Evolutionary conservation across 495 filamentous ascomycete genomes (phyloP).

Genomic region (Evernia prunastri): DNA sequence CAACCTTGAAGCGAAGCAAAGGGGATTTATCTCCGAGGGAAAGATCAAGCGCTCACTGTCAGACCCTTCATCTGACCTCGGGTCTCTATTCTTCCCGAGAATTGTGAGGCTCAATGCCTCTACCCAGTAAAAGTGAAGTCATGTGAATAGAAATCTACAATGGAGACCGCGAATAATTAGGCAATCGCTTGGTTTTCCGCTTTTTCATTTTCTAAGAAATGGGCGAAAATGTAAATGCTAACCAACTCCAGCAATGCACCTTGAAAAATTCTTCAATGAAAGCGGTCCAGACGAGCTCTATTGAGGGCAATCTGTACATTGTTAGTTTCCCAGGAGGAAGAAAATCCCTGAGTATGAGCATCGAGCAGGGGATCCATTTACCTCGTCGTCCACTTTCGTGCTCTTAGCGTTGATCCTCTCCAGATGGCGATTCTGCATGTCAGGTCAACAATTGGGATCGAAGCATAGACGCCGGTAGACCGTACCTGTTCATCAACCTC

Average conservation of each 20-base stretch:
- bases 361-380: background rate
- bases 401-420: constrained; percentile 67
- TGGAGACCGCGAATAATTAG: no score
- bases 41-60: no score
- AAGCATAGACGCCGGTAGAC: background rate
- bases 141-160: no score
- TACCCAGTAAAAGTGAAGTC: no score
- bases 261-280: background rate
- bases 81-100: no score
- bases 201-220: background rate
- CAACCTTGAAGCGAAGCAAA: no score
- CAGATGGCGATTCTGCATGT: constrained; percentile 67
- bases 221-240: background rate
- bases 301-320: background rate
- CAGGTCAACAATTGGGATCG: constrained; percentile 24
- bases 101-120: no score
- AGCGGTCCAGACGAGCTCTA: background rate
- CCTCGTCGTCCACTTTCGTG: constrained; percentile 58
- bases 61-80: no score
- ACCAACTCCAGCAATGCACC: background rate
- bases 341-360: background rate
- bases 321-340: background rate
- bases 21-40: no score
- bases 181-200: no score
- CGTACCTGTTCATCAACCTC: constrained; percentile 42